Percentiles rank a stretch among this genome's conserved stretches.
Conservation (phyloP, 306 rosid species). For the Ammopiptanthus mongolicus region DNA sequence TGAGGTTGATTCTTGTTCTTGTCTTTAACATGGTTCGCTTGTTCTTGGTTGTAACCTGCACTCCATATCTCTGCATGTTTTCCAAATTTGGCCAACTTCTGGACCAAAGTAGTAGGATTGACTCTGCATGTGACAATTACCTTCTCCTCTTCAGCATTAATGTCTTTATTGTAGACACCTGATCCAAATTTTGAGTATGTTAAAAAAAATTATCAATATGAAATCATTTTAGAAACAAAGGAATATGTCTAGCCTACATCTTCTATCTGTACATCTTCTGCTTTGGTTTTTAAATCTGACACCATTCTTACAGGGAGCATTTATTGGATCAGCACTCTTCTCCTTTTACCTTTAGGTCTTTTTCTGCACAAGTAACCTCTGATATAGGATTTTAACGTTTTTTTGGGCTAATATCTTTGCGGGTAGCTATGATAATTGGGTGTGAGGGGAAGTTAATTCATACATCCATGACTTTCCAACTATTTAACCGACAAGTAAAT, state of each 20-base stretch:
- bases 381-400: background rate
- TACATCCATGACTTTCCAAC: background rate
- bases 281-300: background rate
- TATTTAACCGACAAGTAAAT: background rate
- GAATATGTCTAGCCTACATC: background rate
- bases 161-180: constrained; percentile 48
- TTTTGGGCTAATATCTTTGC: background rate
- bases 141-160: constrained; percentile 40
- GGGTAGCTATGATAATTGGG: background rate
- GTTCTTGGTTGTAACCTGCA: constrained; percentile 26
- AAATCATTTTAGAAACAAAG: background rate
- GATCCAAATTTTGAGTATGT: background rate
- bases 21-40: background rate
- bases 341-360: background rate
- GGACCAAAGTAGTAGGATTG: constrained; percentile 39
- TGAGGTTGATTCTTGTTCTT: constrained; percentile 19
- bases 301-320: background rate
- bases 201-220: background rate
- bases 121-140: constrained; percentile 41
- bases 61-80: constrained; percentile 53
- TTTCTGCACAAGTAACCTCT: background rate
- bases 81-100: constrained; percentile 40
- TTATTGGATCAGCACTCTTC: background rate
- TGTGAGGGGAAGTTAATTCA: background rate
- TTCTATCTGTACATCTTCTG: background rate